A percentile compares a stretch with the other conserved stretches of the same genome.
Evolutionary conservation across 2,329 filamentous ascomycete genomes (phyloP).

Genomic region (Trichophyton benhamiae): DNA sequence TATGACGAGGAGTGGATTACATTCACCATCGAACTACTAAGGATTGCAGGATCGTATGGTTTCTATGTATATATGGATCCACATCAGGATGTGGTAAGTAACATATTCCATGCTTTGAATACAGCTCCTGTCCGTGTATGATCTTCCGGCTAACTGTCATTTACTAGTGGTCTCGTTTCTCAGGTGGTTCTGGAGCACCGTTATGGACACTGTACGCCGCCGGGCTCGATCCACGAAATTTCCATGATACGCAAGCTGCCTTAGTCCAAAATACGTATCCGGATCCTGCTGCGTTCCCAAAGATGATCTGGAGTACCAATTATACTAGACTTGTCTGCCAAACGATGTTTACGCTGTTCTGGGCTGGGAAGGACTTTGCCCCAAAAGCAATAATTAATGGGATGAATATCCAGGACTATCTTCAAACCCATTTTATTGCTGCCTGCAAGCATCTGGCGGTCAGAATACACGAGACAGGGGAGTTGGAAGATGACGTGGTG

Average conservation of each 20-base stretch:
- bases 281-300: slow-evolving; percentile 73
- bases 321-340: slow-evolving; percentile 78
- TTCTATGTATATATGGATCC: slow-evolving; percentile 99
- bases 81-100: slow-evolving; percentile 75
- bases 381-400: slow-evolving; percentile 93
- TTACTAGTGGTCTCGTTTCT: slow-evolving; percentile 75
- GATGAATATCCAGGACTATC: slow-evolving; percentile 89
- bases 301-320: slow-evolving; percentile 99
- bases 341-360: slow-evolving; percentile 90
- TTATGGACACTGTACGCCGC: slow-evolving; percentile 97
- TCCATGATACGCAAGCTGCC: slow-evolving; percentile 76
- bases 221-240: slow-evolving; percentile 74
- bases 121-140: not conserved
- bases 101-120: not conserved
- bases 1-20: slow-evolving; percentile 92
- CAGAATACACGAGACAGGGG: slow-evolving; percentile 78
- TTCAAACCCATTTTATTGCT: slow-evolving; percentile 72
- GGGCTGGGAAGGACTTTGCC: slow-evolving; percentile 78
- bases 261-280: slow-evolving; percentile 91
- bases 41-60: slow-evolving; percentile 74
- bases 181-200: slow-evolving; percentile 86
- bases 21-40: slow-evolving; percentile 74
- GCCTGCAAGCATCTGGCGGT: slow-evolving; percentile 71
- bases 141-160: not conserved
- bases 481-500: slow-evolving; percentile 72